phyloP scores from a whole-genome alignment of 2,329 filamentous ascomycete species.

The Penicillium frequentans region DNA sequence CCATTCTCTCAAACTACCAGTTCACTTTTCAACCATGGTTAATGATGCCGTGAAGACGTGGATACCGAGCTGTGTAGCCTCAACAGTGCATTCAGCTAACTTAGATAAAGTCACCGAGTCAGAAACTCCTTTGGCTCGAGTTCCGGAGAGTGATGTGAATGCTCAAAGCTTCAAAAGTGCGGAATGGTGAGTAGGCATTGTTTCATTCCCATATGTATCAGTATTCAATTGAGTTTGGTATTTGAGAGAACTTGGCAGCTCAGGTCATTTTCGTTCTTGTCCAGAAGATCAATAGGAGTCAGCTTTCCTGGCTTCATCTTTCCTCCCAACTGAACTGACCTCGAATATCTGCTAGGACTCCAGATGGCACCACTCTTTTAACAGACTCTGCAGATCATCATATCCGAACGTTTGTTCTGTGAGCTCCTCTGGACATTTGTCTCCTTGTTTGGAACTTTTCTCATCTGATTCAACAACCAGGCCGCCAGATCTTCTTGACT shows the following conservation, averaged over 20 bases:
- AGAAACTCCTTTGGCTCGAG: background rate
- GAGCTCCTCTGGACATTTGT: conserved; percentile 17
- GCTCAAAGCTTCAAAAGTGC: conserved; percentile 44
- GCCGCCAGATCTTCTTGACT: conserved; percentile 51
- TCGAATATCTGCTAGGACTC: conserved; percentile 36
- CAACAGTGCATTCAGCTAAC: background rate
- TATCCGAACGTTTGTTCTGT: conserved; percentile 57
- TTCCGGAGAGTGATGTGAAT: background rate
- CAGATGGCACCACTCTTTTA: conserved; percentile 59
- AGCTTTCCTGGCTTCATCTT: background rate
- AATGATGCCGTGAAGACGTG: background rate
- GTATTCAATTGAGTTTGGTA: background rate
- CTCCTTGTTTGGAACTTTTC: background rate
- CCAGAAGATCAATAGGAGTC: background rate
- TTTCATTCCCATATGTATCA: background rate
- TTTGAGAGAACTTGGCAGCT: background rate
- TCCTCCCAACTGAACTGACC: background rate
- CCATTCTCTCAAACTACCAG: background rate
- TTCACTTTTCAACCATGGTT: background rate
- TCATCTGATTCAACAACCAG: conserved; percentile 25
- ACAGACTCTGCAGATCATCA: conserved; percentile 53
- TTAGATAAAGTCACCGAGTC: too few relatives aligned
- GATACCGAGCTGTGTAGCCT: background rate
- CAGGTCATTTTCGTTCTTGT: too few relatives aligned
- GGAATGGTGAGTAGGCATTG: conserved; percentile 39